Percentiles rank a stretch among this genome's conserved stretches.
Evolutionary conservation across 495 filamentous ascomycete species (phyloP).

Genomic region (Echria macrotheca): DNA sequence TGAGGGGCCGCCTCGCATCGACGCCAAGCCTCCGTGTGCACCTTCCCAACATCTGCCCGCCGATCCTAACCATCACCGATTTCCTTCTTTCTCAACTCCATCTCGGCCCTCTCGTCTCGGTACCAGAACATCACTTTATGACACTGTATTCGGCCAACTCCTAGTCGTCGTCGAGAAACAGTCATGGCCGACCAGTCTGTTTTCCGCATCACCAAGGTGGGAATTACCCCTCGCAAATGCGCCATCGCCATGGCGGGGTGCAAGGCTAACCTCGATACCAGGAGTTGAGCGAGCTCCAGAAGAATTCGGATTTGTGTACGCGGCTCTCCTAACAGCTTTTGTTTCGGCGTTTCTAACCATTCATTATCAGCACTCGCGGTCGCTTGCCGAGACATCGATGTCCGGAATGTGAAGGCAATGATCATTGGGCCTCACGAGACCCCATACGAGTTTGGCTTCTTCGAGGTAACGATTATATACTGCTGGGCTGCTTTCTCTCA

Average conservation of each 20-base stretch:
- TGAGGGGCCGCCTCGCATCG: no score
- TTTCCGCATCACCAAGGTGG: slow-evolving; percentile 77
- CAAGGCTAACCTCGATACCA: slow-evolving; percentile 43
- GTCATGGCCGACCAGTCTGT: slow-evolving; percentile 78
- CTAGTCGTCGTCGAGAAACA: slow-evolving; percentile 18
- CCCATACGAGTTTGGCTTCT: slow-evolving; percentile 96
- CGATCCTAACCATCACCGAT: no score
- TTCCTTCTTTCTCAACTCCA: no score
- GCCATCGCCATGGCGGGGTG: slow-evolving; percentile 13
- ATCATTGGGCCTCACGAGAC: slow-evolving; percentile 93
- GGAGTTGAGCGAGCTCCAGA: slow-evolving; percentile 81
- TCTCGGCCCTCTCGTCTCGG: no score
- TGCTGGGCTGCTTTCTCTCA: not conserved
- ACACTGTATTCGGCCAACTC: no score
- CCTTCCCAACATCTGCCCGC: no score
- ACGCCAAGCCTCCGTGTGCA: no score
- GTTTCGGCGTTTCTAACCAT: slow-evolving; percentile 1
- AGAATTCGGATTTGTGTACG: slow-evolving; percentile 72
- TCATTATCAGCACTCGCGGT: slow-evolving; percentile 69
- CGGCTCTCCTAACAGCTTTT: slow-evolving; percentile 17
- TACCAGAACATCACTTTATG: no score
- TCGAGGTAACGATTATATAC: slow-evolving; percentile 60
- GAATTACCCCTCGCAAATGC: slow-evolving; percentile 9
- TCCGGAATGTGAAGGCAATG: slow-evolving; percentile 80
- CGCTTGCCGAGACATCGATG: slow-evolving; percentile 76